Percentiles rank a stretch among this genome's conserved stretches.
These are phyloP conservation scores for Lactarius hatsudake DNA, from an alignment of 768 basidiomycete genomes.

Conservation along the genomic window DNA sequence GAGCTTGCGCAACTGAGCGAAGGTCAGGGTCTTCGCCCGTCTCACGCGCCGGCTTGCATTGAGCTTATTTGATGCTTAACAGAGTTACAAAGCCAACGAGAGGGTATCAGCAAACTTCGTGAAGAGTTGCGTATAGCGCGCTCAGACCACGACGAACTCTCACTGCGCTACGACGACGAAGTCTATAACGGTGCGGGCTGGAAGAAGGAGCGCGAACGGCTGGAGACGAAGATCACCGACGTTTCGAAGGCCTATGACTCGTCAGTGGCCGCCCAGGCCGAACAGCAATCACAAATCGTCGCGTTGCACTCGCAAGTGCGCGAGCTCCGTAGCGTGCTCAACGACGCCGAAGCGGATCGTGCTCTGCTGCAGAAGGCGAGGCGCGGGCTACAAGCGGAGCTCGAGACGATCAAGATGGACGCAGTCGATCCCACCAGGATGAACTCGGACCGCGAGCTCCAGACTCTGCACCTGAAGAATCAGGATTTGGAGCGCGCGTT, in stretches of 20 bases:
- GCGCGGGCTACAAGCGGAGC: constrained; percentile 72
- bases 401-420: constrained; percentile 78
- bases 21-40: constrained; percentile 43
- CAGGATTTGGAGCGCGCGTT: constrained; percentile 76
- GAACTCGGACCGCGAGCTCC: constrained; percentile 70
- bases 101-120: constrained; percentile 68
- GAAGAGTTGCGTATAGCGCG: constrained; percentile 79
- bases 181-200: constrained; percentile 73
- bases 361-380: constrained; percentile 78
- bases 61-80: constrained; percentile 3
- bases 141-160: constrained; percentile 73
- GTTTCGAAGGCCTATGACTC: constrained; percentile 73
- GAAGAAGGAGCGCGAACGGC: constrained; percentile 85
- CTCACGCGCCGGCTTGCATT: neutral
- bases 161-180: constrained; percentile 73
- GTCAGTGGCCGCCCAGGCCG: constrained; percentile 65
- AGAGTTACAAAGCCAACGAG: constrained; percentile 80
- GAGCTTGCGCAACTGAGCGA: constrained; percentile 79
- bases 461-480: constrained; percentile 73
- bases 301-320: constrained; percentile 83
- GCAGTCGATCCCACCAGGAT: constrained; percentile 66
- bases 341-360: constrained; percentile 83
- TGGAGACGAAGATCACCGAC: constrained; percentile 80
- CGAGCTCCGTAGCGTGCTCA: constrained; percentile 74
- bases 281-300: constrained; percentile 83